Percentiles rank a stretch among this genome's conserved stretches.
Conservation (phyloP, 805 yeast genomes). For the Kuraishia cidri region DNA sequence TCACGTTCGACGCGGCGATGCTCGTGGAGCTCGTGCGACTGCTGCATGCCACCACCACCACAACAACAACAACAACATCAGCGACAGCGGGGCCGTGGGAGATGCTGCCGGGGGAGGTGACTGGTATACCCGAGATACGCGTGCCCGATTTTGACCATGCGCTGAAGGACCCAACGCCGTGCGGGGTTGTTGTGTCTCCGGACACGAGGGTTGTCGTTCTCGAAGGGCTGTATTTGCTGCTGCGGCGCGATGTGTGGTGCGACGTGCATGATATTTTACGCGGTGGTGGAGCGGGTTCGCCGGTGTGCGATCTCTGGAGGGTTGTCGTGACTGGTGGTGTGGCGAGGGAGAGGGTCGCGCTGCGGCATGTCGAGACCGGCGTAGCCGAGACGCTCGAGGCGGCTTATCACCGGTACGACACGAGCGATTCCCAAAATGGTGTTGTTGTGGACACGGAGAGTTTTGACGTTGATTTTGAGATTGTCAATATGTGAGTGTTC, state of each 20-base stretch:
- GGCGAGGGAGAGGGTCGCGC: conserved; percentile 51
- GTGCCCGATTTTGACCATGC: conserved; percentile 75
- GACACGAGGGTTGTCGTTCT: conserved; percentile 47
- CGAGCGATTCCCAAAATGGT: conserved; percentile 64
- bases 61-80: conserved; percentile 10
- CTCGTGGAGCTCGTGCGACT: conserved; percentile 24
- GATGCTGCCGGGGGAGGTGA: conserved; percentile 2
- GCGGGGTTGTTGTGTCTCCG: conserved; percentile 36
- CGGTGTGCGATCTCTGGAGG: conserved; percentile 34
- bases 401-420: conserved; percentile 40
- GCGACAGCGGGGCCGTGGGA: conserved; percentile 8
- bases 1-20: conserved; percentile 64
- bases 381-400: conserved; percentile 34
- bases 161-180: conserved; percentile 59
- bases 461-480: conserved; percentile 8
- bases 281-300: conserved; percentile 4
- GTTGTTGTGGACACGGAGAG: conserved; percentile 10
- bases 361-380: conserved; percentile 57
- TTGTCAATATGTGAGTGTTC: too few species aligned
- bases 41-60: conserved; percentile 14
- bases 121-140: conserved; percentile 24
- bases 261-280: conserved; percentile 28
- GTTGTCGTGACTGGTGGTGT: conserved; percentile 32
- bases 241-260: conserved; percentile 53
- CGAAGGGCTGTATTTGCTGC: conserved; percentile 70